Evolutionary conservation across 2,329 filamentous ascomycete genomes (phyloP).

Genomic region (Paraphoma chrysanthemicola): DNA sequence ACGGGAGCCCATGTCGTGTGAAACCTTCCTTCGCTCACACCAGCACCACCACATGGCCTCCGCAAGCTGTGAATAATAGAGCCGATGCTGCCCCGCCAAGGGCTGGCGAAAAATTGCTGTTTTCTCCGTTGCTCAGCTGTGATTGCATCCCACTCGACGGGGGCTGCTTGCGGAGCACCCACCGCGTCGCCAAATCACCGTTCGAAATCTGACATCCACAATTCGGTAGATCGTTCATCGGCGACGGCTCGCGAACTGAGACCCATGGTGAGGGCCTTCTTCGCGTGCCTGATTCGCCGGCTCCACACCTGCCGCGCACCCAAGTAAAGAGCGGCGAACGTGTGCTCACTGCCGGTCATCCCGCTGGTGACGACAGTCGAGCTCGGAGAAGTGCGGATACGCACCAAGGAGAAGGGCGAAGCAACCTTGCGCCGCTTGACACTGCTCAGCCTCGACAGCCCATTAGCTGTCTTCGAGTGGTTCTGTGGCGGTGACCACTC

Average conservation of each 20-base stretch:
- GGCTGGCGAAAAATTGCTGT: slow-evolving; percentile 5
- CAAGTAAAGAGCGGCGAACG: slow-evolving; percentile 15
- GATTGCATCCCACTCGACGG: slow-evolving; percentile 27
- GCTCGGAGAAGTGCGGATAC: slow-evolving; percentile 35
- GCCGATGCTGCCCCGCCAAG: slow-evolving; percentile 26
- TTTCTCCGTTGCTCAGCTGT: slow-evolving; percentile 24
- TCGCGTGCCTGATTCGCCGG: slow-evolving; percentile 30
- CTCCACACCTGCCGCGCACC: slow-evolving; percentile 8
- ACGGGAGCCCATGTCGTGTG: slow-evolving; percentile 27
- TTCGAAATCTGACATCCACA: slow-evolving; percentile 32
- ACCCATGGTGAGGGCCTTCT: slow-evolving; percentile 25
- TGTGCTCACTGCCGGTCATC: slow-evolving; percentile 36
- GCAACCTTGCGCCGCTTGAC: slow-evolving; percentile 16
- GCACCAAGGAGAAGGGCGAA: slow-evolving; percentile 31
- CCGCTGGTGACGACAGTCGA: slow-evolving; percentile 37
- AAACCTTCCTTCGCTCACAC: slow-evolving; percentile 18
- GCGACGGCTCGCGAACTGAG: slow-evolving; percentile 21
- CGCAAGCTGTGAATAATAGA: slow-evolving; percentile 18
- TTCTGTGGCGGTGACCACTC: slow-evolving; percentile 17
- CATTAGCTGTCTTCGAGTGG: slow-evolving; percentile 17
- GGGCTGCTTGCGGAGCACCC: slow-evolving; percentile 28
- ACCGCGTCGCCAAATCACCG: slow-evolving; percentile 35
- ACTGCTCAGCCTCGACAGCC: slow-evolving; percentile 24
- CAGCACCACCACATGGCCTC: slow-evolving; percentile 7
- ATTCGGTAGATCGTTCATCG: slow-evolving; percentile 31